Percentiles rank a stretch among this genome's conserved stretches.
Conservation (phyloP, 75 land plant species). For the Selaginella moellendorffii region DNA sequence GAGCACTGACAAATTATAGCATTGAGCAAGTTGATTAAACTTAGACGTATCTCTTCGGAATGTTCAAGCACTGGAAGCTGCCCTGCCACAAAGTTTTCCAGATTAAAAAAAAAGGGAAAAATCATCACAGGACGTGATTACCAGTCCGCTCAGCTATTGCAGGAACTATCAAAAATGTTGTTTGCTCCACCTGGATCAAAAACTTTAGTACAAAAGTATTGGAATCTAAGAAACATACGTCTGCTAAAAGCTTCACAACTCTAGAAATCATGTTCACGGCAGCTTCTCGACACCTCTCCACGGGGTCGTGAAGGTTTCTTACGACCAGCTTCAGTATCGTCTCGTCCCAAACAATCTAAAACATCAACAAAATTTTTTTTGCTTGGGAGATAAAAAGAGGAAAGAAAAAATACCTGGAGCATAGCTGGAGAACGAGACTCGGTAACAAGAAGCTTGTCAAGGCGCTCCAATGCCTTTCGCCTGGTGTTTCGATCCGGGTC, state of each 20-base stretch:
- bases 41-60: conserved; percentile 30
- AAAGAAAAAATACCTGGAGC: conserved; percentile 21
- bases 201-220: not conserved
- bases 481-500: conserved; percentile 23
- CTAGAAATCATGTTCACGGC: conserved; percentile 17
- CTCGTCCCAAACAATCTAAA: conserved; percentile 29
- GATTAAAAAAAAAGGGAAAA: not conserved
- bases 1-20: conserved; percentile 17
- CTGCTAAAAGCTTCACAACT: conserved; percentile 10
- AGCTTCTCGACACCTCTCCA: conserved; percentile 24
- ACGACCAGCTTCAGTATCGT: conserved; percentile 14
- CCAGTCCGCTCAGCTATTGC: conserved; percentile 28
- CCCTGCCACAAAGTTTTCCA: conserved; percentile 15
- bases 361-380: not conserved
- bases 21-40: conserved; percentile 12
- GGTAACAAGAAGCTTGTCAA: conserved; percentile 19
- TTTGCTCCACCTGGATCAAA: conserved; percentile 28
- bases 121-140: conserved; percentile 8
- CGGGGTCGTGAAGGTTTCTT: conserved; percentile 15
- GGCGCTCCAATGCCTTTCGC: conserved; percentile 20
- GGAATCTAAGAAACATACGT: conserved; percentile 13
- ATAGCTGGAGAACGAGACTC: conserved; percentile 17
- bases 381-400: not conserved
- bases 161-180: conserved; percentile 16
- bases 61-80: conserved; percentile 26